A percentile compares a stretch with the other conserved stretches of the same genome.
Evolutionary conservation across 1,284 basidiomycete genomes (phyloP).

Genomic region (Ceraceosorus guamensis): DNA sequence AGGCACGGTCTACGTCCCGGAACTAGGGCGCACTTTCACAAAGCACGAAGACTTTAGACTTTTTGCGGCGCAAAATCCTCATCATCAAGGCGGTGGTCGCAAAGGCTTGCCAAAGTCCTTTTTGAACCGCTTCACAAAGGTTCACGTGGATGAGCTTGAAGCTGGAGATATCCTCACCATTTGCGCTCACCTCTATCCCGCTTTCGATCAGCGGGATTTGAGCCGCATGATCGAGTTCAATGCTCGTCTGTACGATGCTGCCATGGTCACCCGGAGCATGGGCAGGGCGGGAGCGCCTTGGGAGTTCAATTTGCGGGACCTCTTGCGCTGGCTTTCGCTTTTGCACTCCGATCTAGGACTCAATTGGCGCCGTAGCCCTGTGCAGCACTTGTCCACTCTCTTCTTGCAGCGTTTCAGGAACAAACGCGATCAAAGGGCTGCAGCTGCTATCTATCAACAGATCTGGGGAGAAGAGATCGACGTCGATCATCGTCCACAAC

Average conservation of each 20-base stretch:
- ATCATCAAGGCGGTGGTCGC: slow-evolving; percentile 90
- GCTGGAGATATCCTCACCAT: slow-evolving; percentile 72
- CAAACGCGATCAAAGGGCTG: slow-evolving; percentile 59
- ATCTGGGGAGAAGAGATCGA: slow-evolving; percentile 55
- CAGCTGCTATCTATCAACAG: slow-evolving; percentile 59
- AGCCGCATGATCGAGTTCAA: slow-evolving; percentile 81
- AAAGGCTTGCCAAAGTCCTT: slow-evolving; percentile 97
- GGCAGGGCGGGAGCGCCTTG: slow-evolving; percentile 82
- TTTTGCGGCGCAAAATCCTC: slow-evolving; percentile 95
- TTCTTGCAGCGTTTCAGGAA: slow-evolving; percentile 85
- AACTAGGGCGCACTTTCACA: slow-evolving; percentile 79
- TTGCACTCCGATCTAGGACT: slow-evolving; percentile 54
- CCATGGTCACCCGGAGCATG: slow-evolving; percentile 63
- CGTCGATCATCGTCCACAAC: slow-evolving; percentile 50
- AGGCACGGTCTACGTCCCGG: slow-evolving; percentile 88
- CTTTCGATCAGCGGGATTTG: slow-evolving; percentile 56
- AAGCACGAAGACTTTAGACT: slow-evolving; percentile 88
- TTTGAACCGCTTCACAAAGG: slow-evolving; percentile 95
- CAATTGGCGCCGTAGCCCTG: slow-evolving; percentile 52
- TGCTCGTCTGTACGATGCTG: slow-evolving; percentile 60
- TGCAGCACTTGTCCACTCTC: slow-evolving; percentile 33
- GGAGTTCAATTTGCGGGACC: slow-evolving; percentile 97
- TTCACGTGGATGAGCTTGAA: slow-evolving; percentile 82
- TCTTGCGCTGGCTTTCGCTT: slow-evolving; percentile 72
- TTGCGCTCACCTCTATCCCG: slow-evolving; percentile 67